Evolutionary conservation across 352 stramenopile genomes (phyloP).

Genomic region (Pythium utonaiense): DNA sequence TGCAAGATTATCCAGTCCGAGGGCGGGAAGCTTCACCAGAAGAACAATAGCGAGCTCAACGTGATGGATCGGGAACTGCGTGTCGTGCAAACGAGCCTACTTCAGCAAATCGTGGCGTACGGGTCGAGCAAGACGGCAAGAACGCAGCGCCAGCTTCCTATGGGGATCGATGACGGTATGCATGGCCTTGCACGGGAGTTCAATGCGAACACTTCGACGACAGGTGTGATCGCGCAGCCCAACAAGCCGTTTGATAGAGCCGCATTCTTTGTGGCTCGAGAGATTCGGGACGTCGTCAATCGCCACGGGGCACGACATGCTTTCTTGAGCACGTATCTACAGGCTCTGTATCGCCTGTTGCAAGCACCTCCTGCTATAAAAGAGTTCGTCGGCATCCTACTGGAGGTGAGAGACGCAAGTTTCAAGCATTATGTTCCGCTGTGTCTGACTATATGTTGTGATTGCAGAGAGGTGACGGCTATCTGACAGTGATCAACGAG

Average conservation of each 20-base stretch:
- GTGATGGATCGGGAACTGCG: conserved; percentile 69
- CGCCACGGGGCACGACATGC: conserved; percentile 56
- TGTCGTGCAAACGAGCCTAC: conserved; percentile 55
- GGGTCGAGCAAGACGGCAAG: conserved; percentile 62
- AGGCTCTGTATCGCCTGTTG: conserved; percentile 68
- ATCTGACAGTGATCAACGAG: conserved; percentile 61
- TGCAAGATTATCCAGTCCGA: conserved; percentile 70
- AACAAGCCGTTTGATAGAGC: conserved; percentile 81
- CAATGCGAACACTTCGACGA: conserved; percentile 73
- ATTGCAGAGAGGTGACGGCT: conserved; percentile 62
- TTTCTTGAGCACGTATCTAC: conserved; percentile 72
- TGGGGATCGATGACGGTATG: conserved; percentile 71
- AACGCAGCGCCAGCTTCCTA: conserved; percentile 56
- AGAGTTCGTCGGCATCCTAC: conserved; percentile 70
- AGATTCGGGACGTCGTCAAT: conserved; percentile 65
- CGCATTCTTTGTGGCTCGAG: conserved; percentile 53
- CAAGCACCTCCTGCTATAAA: conserved; percentile 63
- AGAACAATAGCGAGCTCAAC: conserved; percentile 30
- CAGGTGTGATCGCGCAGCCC: conserved; percentile 64
- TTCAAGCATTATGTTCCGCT: neutral
- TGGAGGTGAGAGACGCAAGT: conserved; percentile 43
- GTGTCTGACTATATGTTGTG: conserved; percentile 6
- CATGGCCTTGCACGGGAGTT: conserved; percentile 68
- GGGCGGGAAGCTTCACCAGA: conserved; percentile 43
- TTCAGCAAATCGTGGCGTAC: conserved; percentile 54